Base-by-base conservation (phyloP, 2,329 filamentous ascomycete genomes). In the Calonectria pauciramosa region DNA sequence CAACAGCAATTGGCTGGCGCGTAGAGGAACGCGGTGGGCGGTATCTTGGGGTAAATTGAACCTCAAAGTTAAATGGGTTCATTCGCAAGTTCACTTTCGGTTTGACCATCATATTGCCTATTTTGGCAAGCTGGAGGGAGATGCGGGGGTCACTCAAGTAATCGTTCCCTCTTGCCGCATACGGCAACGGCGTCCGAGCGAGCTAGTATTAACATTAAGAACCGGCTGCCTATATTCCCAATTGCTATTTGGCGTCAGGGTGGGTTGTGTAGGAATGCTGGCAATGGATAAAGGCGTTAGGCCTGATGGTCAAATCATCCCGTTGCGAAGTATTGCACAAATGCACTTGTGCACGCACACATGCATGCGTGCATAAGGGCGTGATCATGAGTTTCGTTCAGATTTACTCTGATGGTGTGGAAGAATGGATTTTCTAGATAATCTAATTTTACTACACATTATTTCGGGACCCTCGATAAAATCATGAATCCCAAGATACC, bases 151-250 rank as follows among this genome's bases (percentile, higher is more conserved):
- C 10, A 36, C 6, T 28, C n/a, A 26, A 13, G 56, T 10, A 60
- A 18, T 30, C 26, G 66, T 14, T 59, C 51, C 28, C 26, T 38
- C 28, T 20, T 59, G 38, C 36, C 52, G 18, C n/a, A 59, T 68
- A 44, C 4, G 70, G 70, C 28, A 72, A 52, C 9, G 56, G 23
- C 32, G 56, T 41, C 56, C 56, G 56, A 63, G 56, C 30, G 44
- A 47, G n/a, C n/a, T 23, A 47, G 44, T 47, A n/a, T 11, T 47
- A n/a, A 9, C 20, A 47, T 47, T 47, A n/a, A 23, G 20, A 11
- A n/a, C 9, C 23, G n/a, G n/a, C 44, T 47, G 2, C 5, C 16
- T 44, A n/a, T 8, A 44, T n/a, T 44, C 18, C 41, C 41, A n/a
- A 41, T 2, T 41, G 38, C 8, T 10, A 44, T 7, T 44, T 44